Base-by-base conservation (phyloP, 2,329 filamentous ascomycete genomes). In the Alternaria burnsii region DNA sequence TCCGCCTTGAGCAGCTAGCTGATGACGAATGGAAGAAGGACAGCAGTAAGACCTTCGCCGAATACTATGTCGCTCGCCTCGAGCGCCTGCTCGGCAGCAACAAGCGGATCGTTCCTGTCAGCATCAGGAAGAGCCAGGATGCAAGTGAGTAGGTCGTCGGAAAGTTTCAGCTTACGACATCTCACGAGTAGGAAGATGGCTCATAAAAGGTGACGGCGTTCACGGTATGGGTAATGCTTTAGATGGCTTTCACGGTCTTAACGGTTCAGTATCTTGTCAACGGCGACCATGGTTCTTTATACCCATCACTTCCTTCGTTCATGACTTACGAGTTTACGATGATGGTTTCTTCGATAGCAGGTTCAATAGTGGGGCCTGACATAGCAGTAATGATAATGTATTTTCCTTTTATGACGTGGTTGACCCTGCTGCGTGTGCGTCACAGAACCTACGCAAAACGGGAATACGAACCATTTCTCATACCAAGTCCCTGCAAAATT, bases 1-100 rank as follows among this genome's bases (percentile, higher is more conserved):
- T 65, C 57, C 63, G 65, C 20, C 66, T 78, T 4, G 74, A 77
- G 62, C 74, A 78, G 60, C 52, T 78, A n/a, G 74, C 73, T n/a
- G 28, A 62, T 8, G 76, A 78, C 38, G 74, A 77, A 55, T 46
- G 59, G 36, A 52, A 55, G 9, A 54, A 52, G 1, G 66, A 74
- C 24, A 44, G 63, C 2, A 66, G 58, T 55, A 69, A 61, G 48
- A 66, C 57, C n/a, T 46, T 68, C 6, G 63, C 67, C 44, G 61
- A 74, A 5, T 71, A 74, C 64, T 76, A 74, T 48, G 44, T 72
- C 18, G 52, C 58, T 40, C 65, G 71, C 20, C 61, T 76, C 5
- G 64, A 67, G 55, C 69, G 66, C 34, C 42, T 75, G 24, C 64
- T 77, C 36, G 55, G 61, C 16, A 61, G 43, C 26, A 18, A 46